A percentile compares a stretch with the other conserved stretches of the same genome.
phyloP scores from a whole-genome alignment of 2,329 filamentous ascomycete species.

The Pleoardoris graminearum region DNA sequence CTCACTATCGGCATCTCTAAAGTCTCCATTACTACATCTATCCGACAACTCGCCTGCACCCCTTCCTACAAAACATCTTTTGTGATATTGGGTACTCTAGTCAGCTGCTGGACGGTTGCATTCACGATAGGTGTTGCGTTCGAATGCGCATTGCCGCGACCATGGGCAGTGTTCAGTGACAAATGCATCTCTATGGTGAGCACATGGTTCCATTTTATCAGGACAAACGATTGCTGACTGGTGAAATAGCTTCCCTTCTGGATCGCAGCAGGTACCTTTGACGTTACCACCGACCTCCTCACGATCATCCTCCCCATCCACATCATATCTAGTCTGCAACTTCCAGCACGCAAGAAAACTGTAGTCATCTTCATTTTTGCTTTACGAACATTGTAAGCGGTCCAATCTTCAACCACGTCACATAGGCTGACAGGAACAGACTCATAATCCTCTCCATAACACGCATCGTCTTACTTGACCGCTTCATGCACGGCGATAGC shows the following conservation, averaged over 20 bases:
- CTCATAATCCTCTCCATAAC: constrained; percentile 25
- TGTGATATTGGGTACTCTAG: constrained; percentile 15
- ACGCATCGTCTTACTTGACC: constrained; percentile 25
- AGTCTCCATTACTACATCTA: constrained; percentile 25
- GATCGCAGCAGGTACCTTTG: constrained; percentile 22
- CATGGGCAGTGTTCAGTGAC: constrained; percentile 27
- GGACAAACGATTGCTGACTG: neutral
- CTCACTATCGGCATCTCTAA: constrained; percentile 29
- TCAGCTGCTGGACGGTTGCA: constrained; percentile 25
- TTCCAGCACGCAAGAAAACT: constrained; percentile 20
- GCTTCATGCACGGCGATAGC: constrained; percentile 15
- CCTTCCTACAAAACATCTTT: constrained; percentile 18
- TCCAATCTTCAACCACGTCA: neutral
- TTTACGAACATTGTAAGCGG: constrained; percentile 26
- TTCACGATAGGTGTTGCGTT: constrained; percentile 24
- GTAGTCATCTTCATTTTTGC: constrained; percentile 23
- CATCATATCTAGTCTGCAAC: constrained; percentile 23
- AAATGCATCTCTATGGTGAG: constrained; percentile 31
- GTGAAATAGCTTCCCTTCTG: constrained; percentile 25
- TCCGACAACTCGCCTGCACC: constrained; percentile 22
- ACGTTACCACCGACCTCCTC: constrained; percentile 23
- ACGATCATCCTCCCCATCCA: constrained; percentile 22
- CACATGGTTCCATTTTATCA: neutral
- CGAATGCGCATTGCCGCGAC: constrained; percentile 29
- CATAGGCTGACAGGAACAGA: constrained; percentile 12